Evolutionary conservation across 345 rosid genomes (phyloP), one percentile per base, ranked within the genome.

Genomic region (Aquilaria yunnanensis): DNA sequence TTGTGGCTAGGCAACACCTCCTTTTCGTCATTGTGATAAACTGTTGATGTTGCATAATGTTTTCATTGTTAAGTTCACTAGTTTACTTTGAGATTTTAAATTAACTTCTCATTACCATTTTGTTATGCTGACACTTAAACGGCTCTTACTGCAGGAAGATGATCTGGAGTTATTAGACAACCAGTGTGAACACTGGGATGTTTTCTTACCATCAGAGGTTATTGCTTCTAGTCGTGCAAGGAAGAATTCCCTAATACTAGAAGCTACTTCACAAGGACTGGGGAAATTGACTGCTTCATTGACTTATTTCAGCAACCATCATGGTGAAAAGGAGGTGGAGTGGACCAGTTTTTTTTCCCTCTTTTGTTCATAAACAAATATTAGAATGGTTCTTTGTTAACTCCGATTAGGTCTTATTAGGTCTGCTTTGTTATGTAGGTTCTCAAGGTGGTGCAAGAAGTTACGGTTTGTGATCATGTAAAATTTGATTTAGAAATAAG

Each of bases 221-320:
- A 69, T 66, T 74, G 75, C 77, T 56, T 71, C 64, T n/a, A 77
- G 70, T 68, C 71, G 78, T 70, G 82, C 83, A 67, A 68, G 79
- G 85, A 71, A 12, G 63, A 84, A 81, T 72, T 73, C 83, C 70
- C 81, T 80, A 81, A 69, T 83, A 60, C 69, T 93, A 70, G 72
- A 71, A 34, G 88, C 96, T 68, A 70, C 72, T 61, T 85, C 87
- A 67, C 81, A 59, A 49, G 98, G 98, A 71, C 32, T 63, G 64
- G 98, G 94, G 75, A 80, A 83, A 61, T 41, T 93, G 56, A 72
- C 76, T 23, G 90, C 97, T 75, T 75, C 97, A 63, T 79, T 93
- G 71, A 80, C 84, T 49, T 89, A 85, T 72, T 80, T 72, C 68
- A 75, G 68, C 62, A 84, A 78, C 65, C 72, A 70, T 64, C 71